Evolutionary conservation across 164 flowering plant genomes (phyloP), one percentile per base, ranked within the genome.

Genomic region (Aristolochia contorta): DNA sequence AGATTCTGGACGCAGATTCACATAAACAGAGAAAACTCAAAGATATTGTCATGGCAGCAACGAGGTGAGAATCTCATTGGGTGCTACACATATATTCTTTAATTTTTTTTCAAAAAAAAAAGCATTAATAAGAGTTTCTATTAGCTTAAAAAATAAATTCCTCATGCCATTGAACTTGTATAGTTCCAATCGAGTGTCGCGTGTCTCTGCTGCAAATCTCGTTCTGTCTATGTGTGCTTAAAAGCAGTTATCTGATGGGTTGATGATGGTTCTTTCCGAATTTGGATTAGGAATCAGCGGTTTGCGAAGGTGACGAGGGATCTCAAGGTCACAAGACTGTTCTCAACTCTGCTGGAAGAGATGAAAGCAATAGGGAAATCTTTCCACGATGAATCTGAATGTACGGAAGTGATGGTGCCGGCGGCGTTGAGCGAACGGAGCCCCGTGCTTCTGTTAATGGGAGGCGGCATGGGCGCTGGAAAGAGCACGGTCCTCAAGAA

Each of bases 391-490:
- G 86, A 76, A 2, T 59, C 80, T 0, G 60, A 72, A 12, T 73
- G 79, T 48, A 84, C 82, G 13, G 85, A 85, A 0, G 83, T 86
- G 57, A 86, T 85, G 96, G 81, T 69, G 16, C 94, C 97, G 19
- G 83, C 73, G 49, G 87, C 92, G 6, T 88, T 67, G 47, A 82
- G 78, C 51, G 67, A 85, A 55, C 71, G 99, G 54, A 86, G 97
- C 47, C 99, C 99, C 0, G 86, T 93, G 12, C 81, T 93, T 37
- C 89, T 93, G 22, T 74, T 93, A 18, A 85, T 93, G 99, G 99
- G 99, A 54, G 99, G 99, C 60, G 99, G 99, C 6, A 93, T 93
- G 99, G 99, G 99, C 2, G 99, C 96, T 22, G 99, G 99, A 70
- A 93, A 90, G 74, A 93, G 99, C 85, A 93, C 97, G 13, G 97